Percentiles rank a stretch among this genome's conserved stretches.
phyloP scores from a whole-genome alignment of 2,329 filamentous ascomycete genomes.

The Clonostachys rosea region DNA sequence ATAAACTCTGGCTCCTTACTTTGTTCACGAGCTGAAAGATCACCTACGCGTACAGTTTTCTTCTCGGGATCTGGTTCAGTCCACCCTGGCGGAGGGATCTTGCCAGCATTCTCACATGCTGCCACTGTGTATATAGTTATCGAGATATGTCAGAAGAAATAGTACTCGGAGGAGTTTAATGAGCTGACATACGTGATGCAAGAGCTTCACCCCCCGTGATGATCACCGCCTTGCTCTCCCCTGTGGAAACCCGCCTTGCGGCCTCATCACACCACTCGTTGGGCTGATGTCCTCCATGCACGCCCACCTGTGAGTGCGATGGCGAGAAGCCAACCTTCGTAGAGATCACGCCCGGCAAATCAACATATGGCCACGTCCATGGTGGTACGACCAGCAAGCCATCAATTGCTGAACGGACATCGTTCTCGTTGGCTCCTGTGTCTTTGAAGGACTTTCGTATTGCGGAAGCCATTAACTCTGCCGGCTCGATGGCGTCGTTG shows the following conservation, averaged over 20 bases:
- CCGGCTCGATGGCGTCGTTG: slow-evolving; percentile 51
- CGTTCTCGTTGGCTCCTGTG: slow-evolving; percentile 18
- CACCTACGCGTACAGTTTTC: slow-evolving; percentile 32
- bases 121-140: slow-evolving; percentile 13
- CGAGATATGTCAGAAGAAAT: background rate
- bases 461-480: slow-evolving; percentile 52
- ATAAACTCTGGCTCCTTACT: slow-evolving; percentile 9
- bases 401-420: slow-evolving; percentile 44
- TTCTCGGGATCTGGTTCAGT: slow-evolving; percentile 36
- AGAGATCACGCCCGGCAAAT: slow-evolving; percentile 47
- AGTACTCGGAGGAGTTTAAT: fast-evolving
- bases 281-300: slow-evolving; percentile 61
- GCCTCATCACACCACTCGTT: slow-evolving; percentile 60
- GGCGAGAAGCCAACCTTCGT: slow-evolving; percentile 38
- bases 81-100: slow-evolving; percentile 49
- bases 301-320: slow-evolving; percentile 42
- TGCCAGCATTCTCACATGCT: slow-evolving; percentile 22
- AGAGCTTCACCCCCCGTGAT: slow-evolving; percentile 62
- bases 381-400: slow-evolving; percentile 55
- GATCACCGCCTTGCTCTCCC: slow-evolving; percentile 51
- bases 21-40: slow-evolving; percentile 31
- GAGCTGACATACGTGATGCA: slow-evolving; percentile 39
- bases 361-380: slow-evolving; percentile 63
- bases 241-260: slow-evolving; percentile 47
- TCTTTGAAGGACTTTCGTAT: slow-evolving; percentile 47